A percentile compares a stretch with the other conserved stretches of the same genome.
Evolutionary conservation across 345 rosid species (phyloP).

Genomic region (Sapria himalayana): DNA sequence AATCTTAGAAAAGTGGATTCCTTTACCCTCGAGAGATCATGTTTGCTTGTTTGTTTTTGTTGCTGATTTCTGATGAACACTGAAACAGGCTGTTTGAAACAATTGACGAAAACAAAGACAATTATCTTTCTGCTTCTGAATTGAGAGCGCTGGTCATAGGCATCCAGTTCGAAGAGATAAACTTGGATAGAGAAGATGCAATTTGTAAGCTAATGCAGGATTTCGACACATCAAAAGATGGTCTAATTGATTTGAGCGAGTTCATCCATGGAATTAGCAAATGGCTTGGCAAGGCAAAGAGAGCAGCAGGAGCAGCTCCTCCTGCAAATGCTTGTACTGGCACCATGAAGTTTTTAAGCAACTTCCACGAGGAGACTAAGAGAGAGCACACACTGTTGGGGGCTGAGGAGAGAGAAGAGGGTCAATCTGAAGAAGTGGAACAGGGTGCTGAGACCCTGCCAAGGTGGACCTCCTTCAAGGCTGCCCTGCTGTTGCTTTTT

Average conservation of each 20-base stretch:
- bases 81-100: constrained; percentile 40
- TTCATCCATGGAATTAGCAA: constrained; percentile 36
- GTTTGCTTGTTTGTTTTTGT: neutral
- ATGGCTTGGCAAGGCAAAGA: constrained; percentile 19
- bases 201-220: constrained; percentile 35
- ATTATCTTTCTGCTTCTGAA: constrained; percentile 25
- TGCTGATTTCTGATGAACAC: neutral
- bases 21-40: neutral
- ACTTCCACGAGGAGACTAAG: constrained; percentile 43
- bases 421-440: constrained; percentile 27
- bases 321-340: constrained; percentile 19
- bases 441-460: constrained; percentile 34
- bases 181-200: constrained; percentile 48
- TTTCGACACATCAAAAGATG: constrained; percentile 39
- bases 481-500: constrained; percentile 36
- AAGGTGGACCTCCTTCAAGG: constrained; percentile 40
- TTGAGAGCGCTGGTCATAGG: constrained; percentile 56
- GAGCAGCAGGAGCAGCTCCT: constrained; percentile 3
- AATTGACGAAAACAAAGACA: constrained; percentile 39
- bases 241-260: constrained; percentile 17
- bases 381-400: constrained; percentile 51
- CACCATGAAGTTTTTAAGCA: constrained; percentile 23
- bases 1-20: constrained; percentile 29
- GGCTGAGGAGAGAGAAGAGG: constrained; percentile 1
- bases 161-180: constrained; percentile 53